Conservation (phyloP, 352 stramenopile species). For the Phytophthora colocasiae region DNA sequence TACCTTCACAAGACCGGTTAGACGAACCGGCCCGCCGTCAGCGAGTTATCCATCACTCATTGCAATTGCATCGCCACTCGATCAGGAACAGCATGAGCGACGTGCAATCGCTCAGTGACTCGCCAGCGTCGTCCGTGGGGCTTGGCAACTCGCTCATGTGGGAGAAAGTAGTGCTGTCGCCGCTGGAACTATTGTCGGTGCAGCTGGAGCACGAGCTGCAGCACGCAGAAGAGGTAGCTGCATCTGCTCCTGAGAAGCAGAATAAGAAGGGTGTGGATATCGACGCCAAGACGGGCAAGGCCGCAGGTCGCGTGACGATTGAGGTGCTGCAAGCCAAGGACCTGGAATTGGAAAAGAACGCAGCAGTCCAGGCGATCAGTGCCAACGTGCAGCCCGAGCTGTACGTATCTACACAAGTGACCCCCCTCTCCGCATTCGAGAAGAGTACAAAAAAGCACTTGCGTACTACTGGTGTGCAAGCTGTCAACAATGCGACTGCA, state of each 20-base stretch:
- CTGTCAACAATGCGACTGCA: slow-evolving; percentile 23
- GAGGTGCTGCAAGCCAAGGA: slow-evolving; percentile 57
- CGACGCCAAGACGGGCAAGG: slow-evolving; percentile 59
- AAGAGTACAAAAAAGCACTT: slow-evolving; percentile 77
- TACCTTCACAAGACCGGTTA: slow-evolving; percentile 14
- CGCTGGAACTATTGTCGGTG: slow-evolving; percentile 71
- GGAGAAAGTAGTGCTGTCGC: slow-evolving; percentile 82
- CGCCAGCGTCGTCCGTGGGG: slow-evolving; percentile 46
- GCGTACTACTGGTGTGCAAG: slow-evolving; percentile 44
- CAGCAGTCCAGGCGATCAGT: slow-evolving; percentile 33
- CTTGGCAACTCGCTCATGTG: slow-evolving; percentile 74
- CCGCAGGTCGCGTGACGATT: slow-evolving; percentile 56
- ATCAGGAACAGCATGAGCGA: slow-evolving; percentile 47
- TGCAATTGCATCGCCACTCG: slow-evolving; percentile 13
- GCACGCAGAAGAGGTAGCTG: slow-evolving; percentile 53
- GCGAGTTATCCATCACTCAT: slow-evolving; percentile 31
- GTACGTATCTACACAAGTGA: slow-evolving; percentile 70
- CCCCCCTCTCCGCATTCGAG: slow-evolving; percentile 67
- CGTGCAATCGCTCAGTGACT: slow-evolving; percentile 53
- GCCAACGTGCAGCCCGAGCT: slow-evolving; percentile 46
- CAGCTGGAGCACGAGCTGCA: slow-evolving; percentile 77
- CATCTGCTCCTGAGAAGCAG: slow-evolving; percentile 40
- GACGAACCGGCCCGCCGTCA: slow-evolving; percentile 10
- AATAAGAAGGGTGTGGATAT: slow-evolving; percentile 87
- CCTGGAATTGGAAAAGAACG: slow-evolving; percentile 35